These are phyloP conservation scores for Allomyces macrogynus DNA, from an alignment of 192 early-diverging fungal genomes.

Conservation along the genomic window DNA sequence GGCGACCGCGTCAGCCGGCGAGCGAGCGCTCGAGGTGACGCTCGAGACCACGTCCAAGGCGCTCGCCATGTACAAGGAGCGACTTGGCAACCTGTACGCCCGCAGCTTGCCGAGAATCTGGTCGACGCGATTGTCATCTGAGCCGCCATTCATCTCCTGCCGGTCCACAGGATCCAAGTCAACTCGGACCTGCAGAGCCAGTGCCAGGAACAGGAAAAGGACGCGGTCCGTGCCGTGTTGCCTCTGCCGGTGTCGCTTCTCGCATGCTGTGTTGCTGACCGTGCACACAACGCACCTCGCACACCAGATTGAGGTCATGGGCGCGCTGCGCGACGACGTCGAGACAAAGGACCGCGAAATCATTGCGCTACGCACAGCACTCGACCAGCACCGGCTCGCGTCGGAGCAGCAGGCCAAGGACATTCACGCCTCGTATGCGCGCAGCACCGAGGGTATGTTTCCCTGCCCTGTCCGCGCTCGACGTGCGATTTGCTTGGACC, in stretches of 20 bases:
- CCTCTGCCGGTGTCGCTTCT: constrained; percentile 3
- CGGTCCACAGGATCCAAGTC: constrained; percentile 11
- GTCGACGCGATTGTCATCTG: not conserved
- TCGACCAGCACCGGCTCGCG: constrained; percentile 13
- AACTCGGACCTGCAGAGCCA: constrained; percentile 31
- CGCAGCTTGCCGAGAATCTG: not conserved
- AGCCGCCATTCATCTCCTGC: too few relatives aligned
- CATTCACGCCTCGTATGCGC: constrained; percentile 20
- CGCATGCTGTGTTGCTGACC: too few relatives aligned
- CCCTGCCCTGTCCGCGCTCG: constrained; percentile 2
- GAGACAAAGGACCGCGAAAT: constrained; percentile 28
- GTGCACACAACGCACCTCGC: not conserved
- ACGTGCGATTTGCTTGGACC: constrained; percentile 4
- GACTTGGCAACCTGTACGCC: not conserved
- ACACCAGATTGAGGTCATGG: constrained; percentile 35
- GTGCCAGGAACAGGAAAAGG: constrained; percentile 32
- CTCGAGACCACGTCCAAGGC: not conserved
- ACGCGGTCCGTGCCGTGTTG: constrained; percentile 19
- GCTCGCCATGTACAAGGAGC: not conserved
- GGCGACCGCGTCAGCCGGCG: too few relatives aligned
- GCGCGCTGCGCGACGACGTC: constrained; percentile 29
- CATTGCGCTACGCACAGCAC: constrained; percentile 17
- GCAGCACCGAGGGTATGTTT: constrained; percentile 20
- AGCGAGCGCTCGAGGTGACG: not conserved
- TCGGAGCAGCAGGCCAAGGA: constrained; percentile 13